phyloP scores from a whole-genome alignment of 768 basidiomycete genomes.

The Gyrodon lividus region DNA sequence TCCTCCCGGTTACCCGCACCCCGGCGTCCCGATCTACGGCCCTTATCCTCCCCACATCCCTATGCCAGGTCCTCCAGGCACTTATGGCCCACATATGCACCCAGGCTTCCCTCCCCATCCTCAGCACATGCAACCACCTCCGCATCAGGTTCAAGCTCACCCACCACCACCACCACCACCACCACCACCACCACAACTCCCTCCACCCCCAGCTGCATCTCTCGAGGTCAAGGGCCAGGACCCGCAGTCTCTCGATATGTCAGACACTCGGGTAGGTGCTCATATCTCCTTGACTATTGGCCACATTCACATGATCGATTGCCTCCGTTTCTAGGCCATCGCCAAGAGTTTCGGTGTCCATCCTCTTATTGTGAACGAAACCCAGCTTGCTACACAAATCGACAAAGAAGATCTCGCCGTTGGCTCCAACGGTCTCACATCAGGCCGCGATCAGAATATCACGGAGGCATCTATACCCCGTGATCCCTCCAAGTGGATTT shows the following conservation, averaged over 20 bases:
- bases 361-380: constrained; percentile 62
- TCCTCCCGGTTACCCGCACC: constrained; percentile 47
- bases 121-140: constrained; percentile 35
- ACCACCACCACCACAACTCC: constrained; percentile 24
- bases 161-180: constrained; percentile 24
- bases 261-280: constrained; percentile 54
- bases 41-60: constrained; percentile 43
- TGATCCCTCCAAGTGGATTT: constrained; percentile 60
- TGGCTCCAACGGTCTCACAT: constrained; percentile 66
- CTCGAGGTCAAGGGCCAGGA: constrained; percentile 69
- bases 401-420: constrained; percentile 79
- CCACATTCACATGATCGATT: constrained; percentile 6
- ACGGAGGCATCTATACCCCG: constrained; percentile 57
- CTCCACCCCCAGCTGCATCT: constrained; percentile 17
- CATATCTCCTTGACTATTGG: background rate
- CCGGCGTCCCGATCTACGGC: constrained; percentile 40
- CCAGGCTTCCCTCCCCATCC: constrained; percentile 58
- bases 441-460: constrained; percentile 63
- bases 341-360: constrained; percentile 81
- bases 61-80: constrained; percentile 40
- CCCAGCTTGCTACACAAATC: constrained; percentile 48
- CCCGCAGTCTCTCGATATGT: constrained; percentile 78
- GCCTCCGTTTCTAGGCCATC: constrained; percentile 45
- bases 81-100: constrained; percentile 58
- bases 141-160: constrained; percentile 37